Percentiles rank a stretch among this genome's conserved stretches.
Evolutionary conservation across 2,329 filamentous ascomycete genomes (phyloP).

Genomic region (Trichophyton simii): DNA sequence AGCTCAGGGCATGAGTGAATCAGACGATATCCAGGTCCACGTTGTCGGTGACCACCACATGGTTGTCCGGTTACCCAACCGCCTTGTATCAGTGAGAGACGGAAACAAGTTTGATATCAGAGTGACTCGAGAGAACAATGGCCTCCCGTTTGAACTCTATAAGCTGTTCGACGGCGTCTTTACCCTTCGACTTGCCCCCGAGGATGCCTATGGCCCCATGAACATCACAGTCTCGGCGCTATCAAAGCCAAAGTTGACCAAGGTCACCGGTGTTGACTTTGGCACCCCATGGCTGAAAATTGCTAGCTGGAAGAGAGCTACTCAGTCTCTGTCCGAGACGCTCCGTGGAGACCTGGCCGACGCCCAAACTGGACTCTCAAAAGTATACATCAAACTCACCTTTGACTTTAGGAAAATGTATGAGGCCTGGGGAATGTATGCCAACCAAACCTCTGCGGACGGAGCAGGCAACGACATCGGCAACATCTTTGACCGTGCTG

Average conservation of each 20-base stretch:
- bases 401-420: constrained; percentile 28
- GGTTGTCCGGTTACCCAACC: constrained; percentile 38
- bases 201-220: constrained; percentile 38
- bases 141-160: constrained; percentile 32
- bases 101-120: constrained; percentile 38
- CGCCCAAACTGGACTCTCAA: constrained; percentile 28
- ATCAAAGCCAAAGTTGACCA: constrained; percentile 24
- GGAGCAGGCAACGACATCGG: not conserved
- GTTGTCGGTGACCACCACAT: constrained; percentile 44
- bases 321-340: constrained; percentile 25
- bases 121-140: constrained; percentile 32
- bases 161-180: constrained; percentile 43
- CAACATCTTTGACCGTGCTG: not conserved
- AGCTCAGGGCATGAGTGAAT: not conserved
- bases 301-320: constrained; percentile 34
- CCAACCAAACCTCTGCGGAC: not conserved
- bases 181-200: constrained; percentile 37
- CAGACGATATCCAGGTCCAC: constrained; percentile 36
- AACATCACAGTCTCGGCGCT: constrained; percentile 36
- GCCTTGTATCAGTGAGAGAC: constrained; percentile 30
- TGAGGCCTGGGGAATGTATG: constrained; percentile 13
- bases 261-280: constrained; percentile 31
- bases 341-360: constrained; percentile 26
- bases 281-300: constrained; percentile 37
- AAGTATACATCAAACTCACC: constrained; percentile 27